Base-by-base conservation (phyloP, 345 rosid species). In the Eucalyptus erythrocorys region DNA sequence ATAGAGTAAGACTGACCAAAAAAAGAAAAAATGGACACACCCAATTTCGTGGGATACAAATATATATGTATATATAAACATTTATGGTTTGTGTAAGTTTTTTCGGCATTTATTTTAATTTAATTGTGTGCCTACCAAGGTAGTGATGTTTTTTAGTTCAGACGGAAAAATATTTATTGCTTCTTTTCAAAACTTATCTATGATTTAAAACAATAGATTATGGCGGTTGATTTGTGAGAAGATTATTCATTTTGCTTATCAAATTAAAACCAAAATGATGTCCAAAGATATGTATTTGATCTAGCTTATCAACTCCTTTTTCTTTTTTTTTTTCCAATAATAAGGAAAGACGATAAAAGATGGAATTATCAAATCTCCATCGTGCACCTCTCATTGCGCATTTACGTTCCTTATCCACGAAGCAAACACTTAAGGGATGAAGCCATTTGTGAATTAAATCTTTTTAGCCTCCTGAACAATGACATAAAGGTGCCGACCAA, bases 341-440 rank as follows among this genome's bases (percentile, higher is more conserved):
- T 21, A 37, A 5, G 45, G 27, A 37, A 34, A 37, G 24, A 5
- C 8, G 22, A 21, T 5, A 27, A 45, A 3, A 19, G 27, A 40
- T 37, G 10, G 45, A 37, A 19, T 37, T 37, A 21, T 19, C 8
- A 0, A 71, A 71, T 21, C 5, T 37, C 27, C 82, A 17, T 37
- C 1, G 2, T 16, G 13, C 24, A 17, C 43, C 26, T n/a, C 19
- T 30, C 76, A 64, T 64, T 64, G 40, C 1, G 2, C 68, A 59
- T 59, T 59, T 27, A 27, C 32, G 30, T 61, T 64, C 76, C 37
- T n/a, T n/a, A 64, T n/a, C 37, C 37, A 64, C 21, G 34, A 64
- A 64, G 10, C 40, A 64, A 64, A 64, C 2, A 14, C 76, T 14
- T 1, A n/a, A 1, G 0, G 5, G 37, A 64, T 2, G 5, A 13